phyloP scores from a whole-genome alignment of 129 eudicot species.

The Flaveria sonorensis region DNA sequence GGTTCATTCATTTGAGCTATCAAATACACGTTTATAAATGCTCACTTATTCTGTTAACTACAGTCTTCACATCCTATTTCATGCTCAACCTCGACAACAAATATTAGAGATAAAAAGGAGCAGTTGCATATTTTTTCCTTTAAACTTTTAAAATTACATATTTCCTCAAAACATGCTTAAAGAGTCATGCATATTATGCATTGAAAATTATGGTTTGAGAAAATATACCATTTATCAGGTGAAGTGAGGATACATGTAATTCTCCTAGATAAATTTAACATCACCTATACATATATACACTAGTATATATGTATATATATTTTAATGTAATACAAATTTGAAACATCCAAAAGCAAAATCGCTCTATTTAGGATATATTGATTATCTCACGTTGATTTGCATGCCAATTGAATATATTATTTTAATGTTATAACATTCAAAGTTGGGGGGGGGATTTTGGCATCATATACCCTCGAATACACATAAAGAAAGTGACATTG shows the following conservation, averaged over 20 bases:
- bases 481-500: constrained; percentile 26
- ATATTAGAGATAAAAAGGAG: neutral
- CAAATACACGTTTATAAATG: too few relatives aligned
- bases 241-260: too few relatives aligned
- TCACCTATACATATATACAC: neutral
- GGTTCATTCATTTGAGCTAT: too few relatives aligned
- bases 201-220: too few relatives aligned
- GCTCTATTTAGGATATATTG: neutral
- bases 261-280: neutral
- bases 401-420: neutral
- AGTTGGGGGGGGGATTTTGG: constrained; percentile 32
- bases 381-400: neutral
- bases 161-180: too few relatives aligned
- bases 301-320: neutral
- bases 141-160: too few relatives aligned
- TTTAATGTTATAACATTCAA: constrained; percentile 12
- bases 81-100: neutral
- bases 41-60: too few relatives aligned
- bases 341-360: neutral
- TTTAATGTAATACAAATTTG: neutral
- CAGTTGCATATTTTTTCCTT: too few relatives aligned
- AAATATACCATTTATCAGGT: too few relatives aligned
- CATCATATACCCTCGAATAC: constrained; percentile 9
- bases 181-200: too few relatives aligned
- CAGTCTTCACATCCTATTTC: neutral